Evolutionary conservation across 2,329 filamentous ascomycete species (phyloP).

Genomic region (Atkinsonella texensis): DNA sequence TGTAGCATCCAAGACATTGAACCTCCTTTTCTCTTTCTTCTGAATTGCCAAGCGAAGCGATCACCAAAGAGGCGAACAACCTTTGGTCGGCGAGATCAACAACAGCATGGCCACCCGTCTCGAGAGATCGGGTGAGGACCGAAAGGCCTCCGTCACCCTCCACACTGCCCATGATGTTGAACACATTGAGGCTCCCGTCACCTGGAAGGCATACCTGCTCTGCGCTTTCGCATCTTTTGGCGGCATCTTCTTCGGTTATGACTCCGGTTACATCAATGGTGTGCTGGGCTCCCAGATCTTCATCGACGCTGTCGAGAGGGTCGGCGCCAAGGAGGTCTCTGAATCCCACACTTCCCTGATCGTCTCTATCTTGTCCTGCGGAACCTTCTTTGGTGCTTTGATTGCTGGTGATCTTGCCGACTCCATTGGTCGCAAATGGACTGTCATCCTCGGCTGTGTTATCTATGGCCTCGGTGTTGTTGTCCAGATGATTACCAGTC

Average conservation of each 20-base stretch:
- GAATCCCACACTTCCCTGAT: slow-evolving; percentile 43
- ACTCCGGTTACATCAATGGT: slow-evolving; percentile 64
- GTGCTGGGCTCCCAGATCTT: slow-evolving; percentile 43
- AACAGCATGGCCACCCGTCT: slow-evolving; percentile 1
- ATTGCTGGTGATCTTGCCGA: slow-evolving; percentile 70
- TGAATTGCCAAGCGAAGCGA: not conserved
- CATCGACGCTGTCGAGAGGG: slow-evolving; percentile 37
- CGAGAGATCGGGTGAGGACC: slow-evolving; percentile 12
- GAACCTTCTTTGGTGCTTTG: slow-evolving; percentile 69
- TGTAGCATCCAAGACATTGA: slow-evolving; percentile 1
- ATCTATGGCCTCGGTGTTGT: slow-evolving; percentile 60
- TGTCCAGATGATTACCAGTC: slow-evolving; percentile 48
- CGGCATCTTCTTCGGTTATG: slow-evolving; percentile 69
- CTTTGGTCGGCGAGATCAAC: not conserved
- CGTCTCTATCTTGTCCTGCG: slow-evolving; percentile 64
- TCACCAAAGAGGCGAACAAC: not conserved
- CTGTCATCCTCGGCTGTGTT: slow-evolving; percentile 57
- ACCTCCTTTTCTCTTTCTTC: not conserved
- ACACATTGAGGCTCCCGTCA: slow-evolving; percentile 56
- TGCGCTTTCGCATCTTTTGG: slow-evolving; percentile 61
- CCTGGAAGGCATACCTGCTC: slow-evolving; percentile 55
- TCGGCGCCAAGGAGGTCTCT: slow-evolving; percentile 20
- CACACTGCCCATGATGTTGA: slow-evolving; percentile 38
- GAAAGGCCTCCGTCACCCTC: slow-evolving; percentile 20
- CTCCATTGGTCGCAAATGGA: slow-evolving; percentile 59